phyloP scores from a whole-genome alignment of 306 rosid genomes.

The Cucurbita maxima region DNA sequence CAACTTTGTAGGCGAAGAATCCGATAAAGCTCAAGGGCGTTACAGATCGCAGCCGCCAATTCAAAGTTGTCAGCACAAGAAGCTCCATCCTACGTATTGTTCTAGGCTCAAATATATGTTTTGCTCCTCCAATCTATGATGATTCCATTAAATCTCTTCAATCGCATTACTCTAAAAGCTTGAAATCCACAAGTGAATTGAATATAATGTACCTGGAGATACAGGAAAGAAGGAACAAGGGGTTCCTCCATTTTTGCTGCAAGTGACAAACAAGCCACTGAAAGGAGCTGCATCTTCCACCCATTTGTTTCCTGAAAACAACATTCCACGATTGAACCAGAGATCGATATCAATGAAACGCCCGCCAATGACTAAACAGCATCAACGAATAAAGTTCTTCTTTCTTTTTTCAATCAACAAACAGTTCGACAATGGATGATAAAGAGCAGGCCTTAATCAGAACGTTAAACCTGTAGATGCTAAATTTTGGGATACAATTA shows the following conservation, averaged over 20 bases:
- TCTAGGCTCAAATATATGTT: slow-evolving; percentile 68
- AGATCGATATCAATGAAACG: background rate
- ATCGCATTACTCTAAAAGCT: background rate
- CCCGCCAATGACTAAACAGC: background rate
- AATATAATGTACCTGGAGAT: slow-evolving; percentile 53
- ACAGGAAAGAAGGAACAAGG: slow-evolving; percentile 65
- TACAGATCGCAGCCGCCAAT: slow-evolving; percentile 93
- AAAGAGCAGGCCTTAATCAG: background rate
- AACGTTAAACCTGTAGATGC: background rate
- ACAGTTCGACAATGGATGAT: background rate
- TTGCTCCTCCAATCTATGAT: slow-evolving; percentile 63
- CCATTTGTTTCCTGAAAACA: slow-evolving; percentile 53
- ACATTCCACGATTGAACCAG: background rate
- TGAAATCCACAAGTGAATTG: background rate
- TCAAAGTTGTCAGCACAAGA: slow-evolving; percentile 62
- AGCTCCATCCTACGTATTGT: slow-evolving; percentile 86
- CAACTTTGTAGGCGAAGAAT: slow-evolving; percentile 82
- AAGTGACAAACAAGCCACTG: slow-evolving; percentile 85
- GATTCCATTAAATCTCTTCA: background rate
- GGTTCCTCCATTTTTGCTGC: slow-evolving; percentile 98
- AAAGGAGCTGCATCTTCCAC: slow-evolving; percentile 83
- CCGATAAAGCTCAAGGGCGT: slow-evolving; percentile 76
- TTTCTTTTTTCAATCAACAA: background rate
- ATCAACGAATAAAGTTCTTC: background rate
- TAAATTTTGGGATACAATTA: background rate